Base-by-base conservation (phyloP, 2,329 filamentous ascomycete genomes). In the Alternaria gansuensis region DNA sequence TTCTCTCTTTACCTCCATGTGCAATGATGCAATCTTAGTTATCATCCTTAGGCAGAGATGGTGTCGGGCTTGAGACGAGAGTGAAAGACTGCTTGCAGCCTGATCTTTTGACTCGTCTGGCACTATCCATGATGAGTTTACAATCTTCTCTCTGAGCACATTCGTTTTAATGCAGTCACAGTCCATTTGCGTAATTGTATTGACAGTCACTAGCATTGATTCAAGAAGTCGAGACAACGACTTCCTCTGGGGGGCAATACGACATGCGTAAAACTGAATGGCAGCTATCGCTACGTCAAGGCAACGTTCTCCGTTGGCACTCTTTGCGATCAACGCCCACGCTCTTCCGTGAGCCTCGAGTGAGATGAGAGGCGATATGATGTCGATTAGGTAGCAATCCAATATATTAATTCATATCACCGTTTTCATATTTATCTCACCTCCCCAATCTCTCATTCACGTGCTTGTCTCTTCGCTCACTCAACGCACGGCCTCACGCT, bases 21-120 rank as follows among this genome's bases (percentile, higher is more conserved):
- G 59, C 62, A 73, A 90, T 94, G 92, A 96, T 94, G 92, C 95
- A 88, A 93, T 83, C 78, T 78, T 80, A 85, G 81, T 84, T 93
- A 93, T 93, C 92, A 96, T 96, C 92, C 92, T 96, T 96, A 96
- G 91, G 83, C 92, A 85, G 88, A 96, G 71, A 70, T 59, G 50
- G 58, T 37, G 57, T 43, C 45, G 23, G 59, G 57, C 64, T 70
- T 69, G 69, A 72, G 69, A 64, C 55, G 58, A 56, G 53, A 51
- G 59, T 63, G 58, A 67, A 64, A 60, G 62, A 56, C 56, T 54
- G 58, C 59, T 65, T 64, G 69, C 62, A 37, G 57, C 59, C 55
- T 51, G 63, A 66, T 54, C 63, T 63, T 46, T 63, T 51, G 60
- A 69, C 61, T 71, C 66, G 65, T 64, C 44, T 51, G 34, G 60